Base-by-base conservation (phyloP, 108 stramenopile genomes). In the Nitzschia sp. region DNA sequence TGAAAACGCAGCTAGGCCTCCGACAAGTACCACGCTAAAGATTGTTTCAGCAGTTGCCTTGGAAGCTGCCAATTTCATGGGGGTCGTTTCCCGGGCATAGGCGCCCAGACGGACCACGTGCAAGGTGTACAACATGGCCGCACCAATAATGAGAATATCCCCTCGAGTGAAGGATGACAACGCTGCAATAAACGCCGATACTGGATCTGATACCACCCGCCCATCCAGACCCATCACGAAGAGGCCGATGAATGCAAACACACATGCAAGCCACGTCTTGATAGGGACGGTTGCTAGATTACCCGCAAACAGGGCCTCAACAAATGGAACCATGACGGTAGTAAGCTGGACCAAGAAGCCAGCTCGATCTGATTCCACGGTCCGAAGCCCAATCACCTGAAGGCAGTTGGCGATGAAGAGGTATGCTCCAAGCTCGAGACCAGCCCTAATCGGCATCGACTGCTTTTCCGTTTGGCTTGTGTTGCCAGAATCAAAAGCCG, bases 301-400 rank as follows among this genome's bases (percentile, higher is more conserved):
- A 15, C 75, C 65, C 24, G 71, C 78, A 24, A 78, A 64, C 19
- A 71, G 26, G 18, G 81, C 84, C 49, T 72, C 64, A 3, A 72
- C 35, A 23, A 93, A 45, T 25, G 92, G 92, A 17, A 94, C 89
- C 81, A 94, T 83, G 28, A 94, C 79, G 21, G 92, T 94, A 23
- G 92, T 93, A 29, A 82, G 74, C 68, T 95, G 91, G 26, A 95
- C 88, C 47, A 95, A 73, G 77, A 95, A 95, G 25, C 89, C 92
- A 19, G 91, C 91, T 57, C 85, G 70, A 68, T 88, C 91, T 3
- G 94, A 86, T 36, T 86, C 80, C 18, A 91, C 86, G 24, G 90
- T 90, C 66, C 91, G 74, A 38, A 95, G 68, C 2, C 94, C 94
- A 8, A 90, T 59, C 4, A 95, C 88, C 72, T 95, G 94, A 8